These are phyloP conservation scores for Pythium pyrilobum DNA, from an alignment of 352 stramenopile genomes.

Conservation along the genomic window DNA sequence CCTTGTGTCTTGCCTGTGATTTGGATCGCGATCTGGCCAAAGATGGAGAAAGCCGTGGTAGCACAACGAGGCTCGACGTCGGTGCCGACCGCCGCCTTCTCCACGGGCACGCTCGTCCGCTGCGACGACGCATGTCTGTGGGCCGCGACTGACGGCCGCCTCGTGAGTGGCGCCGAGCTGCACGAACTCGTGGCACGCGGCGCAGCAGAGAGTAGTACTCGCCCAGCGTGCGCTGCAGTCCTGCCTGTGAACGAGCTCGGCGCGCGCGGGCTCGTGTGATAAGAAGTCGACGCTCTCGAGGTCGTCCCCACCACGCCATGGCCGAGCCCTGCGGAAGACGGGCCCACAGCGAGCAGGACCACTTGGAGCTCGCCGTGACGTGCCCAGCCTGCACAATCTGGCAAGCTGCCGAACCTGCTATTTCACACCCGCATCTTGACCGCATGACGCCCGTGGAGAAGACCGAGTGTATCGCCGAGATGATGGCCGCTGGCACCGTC, in stretches of 20 bases:
- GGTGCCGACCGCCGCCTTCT: too few species aligned
- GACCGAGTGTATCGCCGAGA: constrained; percentile 57
- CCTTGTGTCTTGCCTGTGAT: too few species aligned
- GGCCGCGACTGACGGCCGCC: too few species aligned
- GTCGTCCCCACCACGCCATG: constrained; percentile 49
- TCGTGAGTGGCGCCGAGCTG: too few species aligned
- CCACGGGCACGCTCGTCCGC: too few species aligned
- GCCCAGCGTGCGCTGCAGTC: constrained; percentile 39
- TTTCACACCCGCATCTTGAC: constrained; percentile 71
- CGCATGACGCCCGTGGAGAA: constrained; percentile 73
- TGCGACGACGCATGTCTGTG: too few species aligned
- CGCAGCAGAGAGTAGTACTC: constrained; percentile 40
- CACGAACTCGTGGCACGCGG: too few species aligned
- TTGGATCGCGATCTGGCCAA: constrained; percentile 44
- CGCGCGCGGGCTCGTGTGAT: constrained; percentile 44
- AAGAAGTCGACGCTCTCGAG: constrained; percentile 58
- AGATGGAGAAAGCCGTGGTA: constrained; percentile 32
- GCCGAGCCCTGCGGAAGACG: constrained; percentile 26
- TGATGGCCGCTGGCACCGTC: constrained; percentile 57
- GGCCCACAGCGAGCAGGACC: constrained; percentile 11
- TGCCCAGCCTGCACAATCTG: constrained; percentile 57
- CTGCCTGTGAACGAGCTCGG: constrained; percentile 54
- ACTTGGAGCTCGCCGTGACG: constrained; percentile 53
- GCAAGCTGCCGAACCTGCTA: constrained; percentile 46
- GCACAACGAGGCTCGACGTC: too few species aligned